A percentile compares a stretch with the other conserved stretches of the same genome.
Evolutionary conservation across 768 basidiomycete genomes (phyloP).

Genomic region (Phaeotremella fagi): DNA sequence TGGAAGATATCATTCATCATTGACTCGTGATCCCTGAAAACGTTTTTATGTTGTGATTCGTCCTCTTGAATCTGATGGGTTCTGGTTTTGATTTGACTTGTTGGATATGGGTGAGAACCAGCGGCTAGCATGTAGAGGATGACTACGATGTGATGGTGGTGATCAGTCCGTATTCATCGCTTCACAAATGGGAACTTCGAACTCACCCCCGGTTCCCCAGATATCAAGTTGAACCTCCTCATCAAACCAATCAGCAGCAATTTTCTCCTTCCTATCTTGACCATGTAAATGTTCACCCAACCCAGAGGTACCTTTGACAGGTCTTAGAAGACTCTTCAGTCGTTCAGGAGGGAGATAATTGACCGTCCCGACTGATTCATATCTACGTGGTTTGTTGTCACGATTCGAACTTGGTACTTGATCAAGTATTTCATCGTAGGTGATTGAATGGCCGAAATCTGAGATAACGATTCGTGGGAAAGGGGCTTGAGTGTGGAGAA

Average conservation of each 20-base stretch:
- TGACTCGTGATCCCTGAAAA: background rate
- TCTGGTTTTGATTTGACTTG: no score
- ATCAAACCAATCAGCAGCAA: constrained; percentile 12
- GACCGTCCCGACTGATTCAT: constrained; percentile 9
- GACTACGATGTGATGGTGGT: background rate
- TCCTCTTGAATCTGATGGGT: no score
- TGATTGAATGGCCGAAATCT: constrained; percentile 22
- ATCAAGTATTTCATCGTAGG: background rate
- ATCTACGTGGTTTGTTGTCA: background rate
- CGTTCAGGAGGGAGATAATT: constrained; percentile 17
- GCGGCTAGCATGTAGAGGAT: constrained; percentile 3
- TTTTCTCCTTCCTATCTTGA: background rate
- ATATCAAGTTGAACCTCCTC: constrained; percentile 19
- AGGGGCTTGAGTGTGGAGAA: constrained; percentile 17
- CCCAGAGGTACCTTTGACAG: background rate
- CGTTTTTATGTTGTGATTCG: background rate
- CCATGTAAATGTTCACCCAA: background rate
- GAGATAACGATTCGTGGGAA: constrained; percentile 24
- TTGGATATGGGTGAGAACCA: constrained; percentile 1
- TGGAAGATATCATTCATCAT: background rate
- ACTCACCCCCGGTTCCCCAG: constrained; percentile 30
- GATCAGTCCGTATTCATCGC: no score
- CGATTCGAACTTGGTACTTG: background rate
- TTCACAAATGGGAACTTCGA: background rate
- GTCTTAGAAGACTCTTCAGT: constrained; percentile 2